Base-by-base conservation (phyloP, 805 yeast species). In the Diddensiella transvaalensis region DNA sequence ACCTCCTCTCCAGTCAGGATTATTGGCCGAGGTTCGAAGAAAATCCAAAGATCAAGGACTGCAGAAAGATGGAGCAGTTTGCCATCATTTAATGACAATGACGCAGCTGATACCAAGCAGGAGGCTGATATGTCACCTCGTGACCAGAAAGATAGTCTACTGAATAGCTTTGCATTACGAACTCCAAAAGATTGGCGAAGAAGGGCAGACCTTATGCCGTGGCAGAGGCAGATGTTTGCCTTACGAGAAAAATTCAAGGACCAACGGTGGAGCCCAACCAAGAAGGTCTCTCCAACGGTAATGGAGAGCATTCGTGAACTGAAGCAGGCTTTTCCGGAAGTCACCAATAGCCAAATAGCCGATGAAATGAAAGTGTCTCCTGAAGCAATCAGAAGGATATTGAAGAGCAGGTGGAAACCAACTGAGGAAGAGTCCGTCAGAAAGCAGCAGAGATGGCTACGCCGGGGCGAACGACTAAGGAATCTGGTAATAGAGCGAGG, bases 341-440 rank as follows among this genome's bases (percentile, higher is more conserved):
- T 85, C 45, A 77, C 76, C 3, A 74, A 83, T 2, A 68, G 69
- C 2, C 83, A 79, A 38, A 62, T 90, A 3, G 83, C 88, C 0
- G 70, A 75, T 26, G 76, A 75, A 60, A 89, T 84, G 65, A 70
- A 76, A 42, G 74, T 87, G 3, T 84, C 93, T 0, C 91, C 95
- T 0, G 95, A 89, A 56, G 86, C 90, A 0, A 77, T 89, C 2
- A 71, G 96, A 50, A 76, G 96, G 53, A 87, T 90, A 17, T 62
- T 90, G 54, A 82, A 79, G 61, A 82, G 91, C 3, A 79, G 75
- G 33, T 90, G 96, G 95, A 66, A 63, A 15, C 96, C 96, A 0
- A 71, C 65, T 3, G 74, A 69, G 1, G 74, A 72, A n/a, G 86
- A 82, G 50, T 75, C 70, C 35, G 64, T 59, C 23, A 61, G 75